A percentile compares a stretch with the other conserved stretches of the same genome.
Evolutionary conservation across 768 basidiomycete species (phyloP).

Genomic region (Sarcomyxa edulis): DNA sequence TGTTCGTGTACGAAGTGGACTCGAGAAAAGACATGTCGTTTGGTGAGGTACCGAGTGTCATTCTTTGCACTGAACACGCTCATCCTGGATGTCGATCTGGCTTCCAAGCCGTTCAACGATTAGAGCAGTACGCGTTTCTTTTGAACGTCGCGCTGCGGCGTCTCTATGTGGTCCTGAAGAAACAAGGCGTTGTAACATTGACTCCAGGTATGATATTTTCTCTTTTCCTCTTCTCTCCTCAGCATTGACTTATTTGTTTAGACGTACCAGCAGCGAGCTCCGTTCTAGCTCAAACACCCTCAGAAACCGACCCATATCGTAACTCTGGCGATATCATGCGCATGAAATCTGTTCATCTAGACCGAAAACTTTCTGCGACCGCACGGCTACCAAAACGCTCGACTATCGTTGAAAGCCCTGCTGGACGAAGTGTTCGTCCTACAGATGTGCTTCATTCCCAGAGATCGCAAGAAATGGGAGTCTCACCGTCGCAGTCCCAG

Average conservation of each 20-base stretch:
- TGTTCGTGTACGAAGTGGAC: slow-evolving; percentile 75
- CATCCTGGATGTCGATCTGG: slow-evolving; percentile 63
- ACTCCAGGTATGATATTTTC: slow-evolving; percentile 50
- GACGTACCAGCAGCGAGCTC: slow-evolving; percentile 20
- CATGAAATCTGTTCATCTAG: slow-evolving; percentile 90
- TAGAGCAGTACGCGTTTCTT: slow-evolving; percentile 97
- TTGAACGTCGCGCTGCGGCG: slow-evolving; percentile 92
- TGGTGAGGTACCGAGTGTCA: slow-evolving; percentile 66
- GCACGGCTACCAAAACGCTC: slow-evolving; percentile 90
- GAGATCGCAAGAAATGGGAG: slow-evolving; percentile 36
- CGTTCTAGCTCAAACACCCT: slow-evolving; percentile 25
- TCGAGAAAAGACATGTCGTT: slow-evolving; percentile 65
- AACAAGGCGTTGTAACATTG: slow-evolving; percentile 84
- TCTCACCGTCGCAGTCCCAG: slow-evolving; percentile 28
- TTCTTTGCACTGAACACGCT: slow-evolving; percentile 77
- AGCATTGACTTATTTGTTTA: slow-evolving; percentile 6
- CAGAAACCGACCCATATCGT: slow-evolving; percentile 73
- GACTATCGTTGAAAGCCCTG: slow-evolving; percentile 92
- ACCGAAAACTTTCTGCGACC: slow-evolving; percentile 92
- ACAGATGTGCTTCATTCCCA: slow-evolving; percentile 50
- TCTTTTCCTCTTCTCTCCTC: slow-evolving; percentile 6
- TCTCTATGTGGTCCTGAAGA: slow-evolving; percentile 81
- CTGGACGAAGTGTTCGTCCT: slow-evolving; percentile 79
- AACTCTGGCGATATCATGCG: slow-evolving; percentile 89
- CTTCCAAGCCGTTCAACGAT: slow-evolving; percentile 86